phyloP scores from a whole-genome alignment of 768 basidiomycete species.

The Lanmaoa pseudosensibilis region DNA sequence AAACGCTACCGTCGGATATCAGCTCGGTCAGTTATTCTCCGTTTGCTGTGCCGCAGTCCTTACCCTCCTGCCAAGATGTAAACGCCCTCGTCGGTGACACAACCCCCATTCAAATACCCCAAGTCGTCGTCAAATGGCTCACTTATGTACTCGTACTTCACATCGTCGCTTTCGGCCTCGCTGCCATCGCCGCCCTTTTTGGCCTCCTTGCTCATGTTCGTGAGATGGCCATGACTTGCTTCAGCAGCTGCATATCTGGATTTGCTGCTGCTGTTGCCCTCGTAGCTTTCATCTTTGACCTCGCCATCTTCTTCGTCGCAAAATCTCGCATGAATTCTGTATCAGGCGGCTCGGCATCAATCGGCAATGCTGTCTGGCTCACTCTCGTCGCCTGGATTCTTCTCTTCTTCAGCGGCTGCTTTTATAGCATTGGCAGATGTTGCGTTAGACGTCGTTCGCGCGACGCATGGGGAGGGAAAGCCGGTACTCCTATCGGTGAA shows the following conservation, averaged over 20 bases:
- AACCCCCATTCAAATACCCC: constrained; percentile 72
- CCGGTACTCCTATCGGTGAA: constrained; percentile 27
- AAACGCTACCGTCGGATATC: constrained; percentile 79
- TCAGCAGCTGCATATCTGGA: constrained; percentile 77
- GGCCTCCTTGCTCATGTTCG: constrained; percentile 87
- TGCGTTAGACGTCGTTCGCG: constrained; percentile 63
- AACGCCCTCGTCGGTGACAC: constrained; percentile 75
- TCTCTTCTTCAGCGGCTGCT: constrained; percentile 88
- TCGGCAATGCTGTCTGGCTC: constrained; percentile 91
- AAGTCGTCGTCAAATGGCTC: constrained; percentile 88
- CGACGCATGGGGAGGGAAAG: constrained; percentile 41
- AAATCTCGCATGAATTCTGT: constrained; percentile 77
- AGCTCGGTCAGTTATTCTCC: constrained; percentile 62
- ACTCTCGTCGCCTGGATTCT: constrained; percentile 84
- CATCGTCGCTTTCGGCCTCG: constrained; percentile 77
- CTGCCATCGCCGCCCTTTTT: constrained; percentile 71
- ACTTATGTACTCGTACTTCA: constrained; percentile 93
- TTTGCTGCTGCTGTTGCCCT: constrained; percentile 79
- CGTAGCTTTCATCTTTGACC: constrained; percentile 89
- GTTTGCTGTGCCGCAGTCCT: constrained; percentile 4
- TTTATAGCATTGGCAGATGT: constrained; percentile 81
- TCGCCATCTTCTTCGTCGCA: constrained; percentile 87
- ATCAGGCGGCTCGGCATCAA: constrained; percentile 70
- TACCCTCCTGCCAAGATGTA: constrained; percentile 55
- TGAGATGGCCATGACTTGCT: constrained; percentile 82